Conservation (phyloP, 1,284 basidiomycete genomes). For the Wolfiporia cocos region DNA sequence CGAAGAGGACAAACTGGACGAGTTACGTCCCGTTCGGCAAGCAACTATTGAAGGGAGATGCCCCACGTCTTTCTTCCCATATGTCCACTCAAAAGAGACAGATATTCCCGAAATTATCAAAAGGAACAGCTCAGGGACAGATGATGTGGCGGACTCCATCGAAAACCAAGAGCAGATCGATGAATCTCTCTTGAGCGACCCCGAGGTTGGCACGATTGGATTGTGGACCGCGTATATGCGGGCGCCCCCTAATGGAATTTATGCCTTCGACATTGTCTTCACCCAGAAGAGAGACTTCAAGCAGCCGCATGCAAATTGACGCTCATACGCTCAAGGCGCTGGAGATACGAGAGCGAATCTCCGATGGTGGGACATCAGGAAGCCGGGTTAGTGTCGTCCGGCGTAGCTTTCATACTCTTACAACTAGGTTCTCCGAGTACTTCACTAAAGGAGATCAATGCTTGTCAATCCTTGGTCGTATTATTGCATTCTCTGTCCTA, state of each 20-base stretch:
- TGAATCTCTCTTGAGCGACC: constrained; percentile 7
- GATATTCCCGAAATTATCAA: neutral
- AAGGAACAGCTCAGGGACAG: constrained; percentile 6
- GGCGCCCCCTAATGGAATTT: constrained; percentile 69
- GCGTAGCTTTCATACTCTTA: neutral
- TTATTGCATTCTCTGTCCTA: constrained; percentile 63
- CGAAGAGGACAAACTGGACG: constrained; percentile 30
- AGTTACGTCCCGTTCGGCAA: constrained; percentile 38
- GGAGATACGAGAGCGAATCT: constrained; percentile 77
- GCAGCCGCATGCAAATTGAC: constrained; percentile 83
- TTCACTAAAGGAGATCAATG: constrained; percentile 64
- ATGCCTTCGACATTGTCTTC: constrained; percentile 64
- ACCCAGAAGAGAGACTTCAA: constrained; percentile 53
- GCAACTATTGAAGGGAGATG: constrained; percentile 45
- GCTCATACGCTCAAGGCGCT: constrained; percentile 85
- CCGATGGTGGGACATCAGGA: constrained; percentile 69
- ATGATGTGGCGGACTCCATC: constrained; percentile 9
- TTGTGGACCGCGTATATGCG: constrained; percentile 69
- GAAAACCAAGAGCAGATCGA: constrained; percentile 2
- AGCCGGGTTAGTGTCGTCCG: constrained; percentile 79
- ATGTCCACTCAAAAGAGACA: constrained; percentile 4
- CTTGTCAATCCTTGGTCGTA: constrained; percentile 76
- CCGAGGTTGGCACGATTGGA: constrained; percentile 55
- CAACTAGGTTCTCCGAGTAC: constrained; percentile 79
- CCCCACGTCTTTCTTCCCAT: constrained; percentile 41